phyloP scores from a whole-genome alignment of 495 filamentous ascomycete genomes.

The Sabuloglossum arenarium region DNA sequence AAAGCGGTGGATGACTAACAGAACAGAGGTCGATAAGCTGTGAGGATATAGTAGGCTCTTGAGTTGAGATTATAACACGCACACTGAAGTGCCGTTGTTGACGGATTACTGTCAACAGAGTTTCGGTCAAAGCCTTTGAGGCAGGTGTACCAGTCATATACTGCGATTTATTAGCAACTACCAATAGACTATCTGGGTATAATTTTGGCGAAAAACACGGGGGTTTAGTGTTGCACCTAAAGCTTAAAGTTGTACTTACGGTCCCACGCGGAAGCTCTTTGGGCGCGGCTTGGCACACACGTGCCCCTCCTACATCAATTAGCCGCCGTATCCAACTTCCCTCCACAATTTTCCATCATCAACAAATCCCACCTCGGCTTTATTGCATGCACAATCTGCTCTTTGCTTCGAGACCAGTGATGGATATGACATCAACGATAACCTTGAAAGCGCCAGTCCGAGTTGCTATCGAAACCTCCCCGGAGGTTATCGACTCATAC shows the following conservation, averaged over 20 bases:
- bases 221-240: too few relatives aligned
- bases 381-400: neutral
- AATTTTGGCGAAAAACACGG: too few relatives aligned
- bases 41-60: constrained; percentile 58
- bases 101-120: constrained; percentile 23
- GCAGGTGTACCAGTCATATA: constrained; percentile 1
- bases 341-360: neutral
- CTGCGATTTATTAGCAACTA: too few relatives aligned
- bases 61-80: constrained; percentile 50
- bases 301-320: neutral
- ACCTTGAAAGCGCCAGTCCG: neutral
- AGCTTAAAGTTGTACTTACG: too few relatives aligned
- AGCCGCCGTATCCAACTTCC: neutral
- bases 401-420: neutral
- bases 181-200: too few relatives aligned
- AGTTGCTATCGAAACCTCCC: neutral
- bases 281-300: neutral
- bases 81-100: constrained; percentile 48
- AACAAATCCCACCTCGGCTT: neutral
- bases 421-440: neutral
- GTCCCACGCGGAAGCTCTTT: too few relatives aligned
- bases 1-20: constrained; percentile 59
- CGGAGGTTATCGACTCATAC: neutral
- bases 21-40: constrained; percentile 47
- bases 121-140: neutral